Conservation (phyloP, 2,329 filamentous ascomycete species). For the Monilinia fructigena region DNA sequence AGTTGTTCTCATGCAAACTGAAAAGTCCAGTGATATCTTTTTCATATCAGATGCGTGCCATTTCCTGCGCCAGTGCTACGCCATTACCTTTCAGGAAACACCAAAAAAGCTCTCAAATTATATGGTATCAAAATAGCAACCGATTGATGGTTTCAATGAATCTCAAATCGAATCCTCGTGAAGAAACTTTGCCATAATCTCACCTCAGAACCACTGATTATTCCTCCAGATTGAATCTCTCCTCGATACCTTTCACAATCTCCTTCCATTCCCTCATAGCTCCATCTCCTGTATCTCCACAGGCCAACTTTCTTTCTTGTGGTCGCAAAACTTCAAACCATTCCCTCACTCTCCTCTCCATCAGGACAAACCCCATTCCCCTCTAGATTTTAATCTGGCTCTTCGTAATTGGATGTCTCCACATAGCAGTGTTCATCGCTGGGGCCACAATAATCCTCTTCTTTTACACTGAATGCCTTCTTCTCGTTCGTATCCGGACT, state of each 20-base stretch:
- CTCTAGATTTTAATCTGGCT: constrained; percentile 68
- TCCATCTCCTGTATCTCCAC: constrained; percentile 78
- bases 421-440: constrained; percentile 91
- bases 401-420: constrained; percentile 76
- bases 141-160: neutral
- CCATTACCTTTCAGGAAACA: neutral
- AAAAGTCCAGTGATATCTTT: neutral
- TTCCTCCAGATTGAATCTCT: constrained; percentile 39
- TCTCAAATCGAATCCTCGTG: neutral
- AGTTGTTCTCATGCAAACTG: neutral
- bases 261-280: constrained; percentile 80
- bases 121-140: neutral
- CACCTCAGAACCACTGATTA: constrained; percentile 7
- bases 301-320: constrained; percentile 75
- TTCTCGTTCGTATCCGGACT: constrained; percentile 25
- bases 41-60: neutral
- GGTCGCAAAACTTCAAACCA: constrained; percentile 74
- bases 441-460: constrained; percentile 74
- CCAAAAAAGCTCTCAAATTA: neutral
- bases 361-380: constrained; percentile 67
- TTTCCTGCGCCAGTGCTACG: neutral
- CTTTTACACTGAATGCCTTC: constrained; percentile 43
- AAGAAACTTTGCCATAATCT: neutral
- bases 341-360: constrained; percentile 60
- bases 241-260: constrained; percentile 65